Conservation (phyloP, 768 basidiomycete genomes). For the Crucibulum laeve region DNA sequence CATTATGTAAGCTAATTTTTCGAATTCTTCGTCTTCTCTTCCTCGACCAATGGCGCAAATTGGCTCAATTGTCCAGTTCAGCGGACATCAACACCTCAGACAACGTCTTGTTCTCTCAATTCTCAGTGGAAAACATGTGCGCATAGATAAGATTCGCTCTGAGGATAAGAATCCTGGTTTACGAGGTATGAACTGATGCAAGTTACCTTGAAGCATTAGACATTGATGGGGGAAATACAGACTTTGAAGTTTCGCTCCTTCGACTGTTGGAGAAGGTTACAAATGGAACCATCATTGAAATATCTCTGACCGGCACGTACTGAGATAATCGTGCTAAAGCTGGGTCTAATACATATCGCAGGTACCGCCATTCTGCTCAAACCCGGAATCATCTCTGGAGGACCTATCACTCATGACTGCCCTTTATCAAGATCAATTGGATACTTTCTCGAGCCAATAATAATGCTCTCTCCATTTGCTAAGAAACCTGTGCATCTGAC, state of each 20-base stretch:
- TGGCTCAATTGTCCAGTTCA: slow-evolving; percentile 50
- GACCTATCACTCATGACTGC: slow-evolving; percentile 79
- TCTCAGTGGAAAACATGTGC: slow-evolving; percentile 79
- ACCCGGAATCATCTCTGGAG: slow-evolving; percentile 89
- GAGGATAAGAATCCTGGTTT: slow-evolving; percentile 95
- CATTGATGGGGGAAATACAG: slow-evolving; percentile 28
- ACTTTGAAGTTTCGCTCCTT: slow-evolving; percentile 90
- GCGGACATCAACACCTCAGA: slow-evolving; percentile 79
- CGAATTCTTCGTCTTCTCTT: slow-evolving; percentile 7
- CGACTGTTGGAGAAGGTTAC: slow-evolving; percentile 86
- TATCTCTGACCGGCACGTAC: slow-evolving; percentile 83
- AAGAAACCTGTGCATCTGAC: slow-evolving; percentile 84
- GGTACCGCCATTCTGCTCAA: slow-evolving; percentile 91
- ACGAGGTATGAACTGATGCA: slow-evolving; percentile 48
- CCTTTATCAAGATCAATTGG: slow-evolving; percentile 86
- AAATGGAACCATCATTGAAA: slow-evolving; percentile 93
- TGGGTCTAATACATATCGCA: slow-evolving; percentile 21
- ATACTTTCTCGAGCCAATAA: slow-evolving; percentile 88
- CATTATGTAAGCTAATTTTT: slow-evolving; percentile 16
- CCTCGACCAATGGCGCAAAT: slow-evolving; percentile 34
- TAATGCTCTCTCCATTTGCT: slow-evolving; percentile 89
- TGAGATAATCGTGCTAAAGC: neutral
- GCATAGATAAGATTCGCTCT: slow-evolving; percentile 83
- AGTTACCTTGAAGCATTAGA: neutral
- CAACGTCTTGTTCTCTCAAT: slow-evolving; percentile 86